Base-by-base conservation (phyloP, 257 asterid species). In the Knoxia roxburghii region DNA sequence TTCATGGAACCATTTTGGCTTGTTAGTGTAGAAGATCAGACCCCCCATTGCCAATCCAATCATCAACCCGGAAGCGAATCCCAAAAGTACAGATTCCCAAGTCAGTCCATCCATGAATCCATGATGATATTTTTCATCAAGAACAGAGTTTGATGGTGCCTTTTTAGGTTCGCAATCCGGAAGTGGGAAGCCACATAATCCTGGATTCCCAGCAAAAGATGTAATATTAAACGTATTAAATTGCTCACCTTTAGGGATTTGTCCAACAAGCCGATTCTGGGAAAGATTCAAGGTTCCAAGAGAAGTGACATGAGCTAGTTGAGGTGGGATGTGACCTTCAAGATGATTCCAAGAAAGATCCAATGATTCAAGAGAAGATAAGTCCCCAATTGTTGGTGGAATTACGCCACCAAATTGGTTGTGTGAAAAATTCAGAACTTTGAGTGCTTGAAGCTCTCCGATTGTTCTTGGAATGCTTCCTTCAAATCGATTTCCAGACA, bases 271-370 rank as follows among this genome's bases (percentile, higher is more conserved):
- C 41, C n/a, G 69, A 54, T 82, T 76, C 17, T 66, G 1, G 0
- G 84, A 76, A 14, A 82, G 45, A 39, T 79, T 76, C 30, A 76
- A 59, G 17, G 4, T 7, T 2, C 68, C 3, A 13, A 82, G 76
- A 54, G 55, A 72, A 17, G 43, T 68, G 21, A 79, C 26, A 0
- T 8, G 46, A 4, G 26, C 24, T 6, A 82, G 51, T 9, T 76
- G 46, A 41, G 13, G 7, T 0, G 86, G 84, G n/a, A 81, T 78
- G 32, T 21, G 49, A 27, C 86, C 84, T 0, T 0, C 27, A 10
- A 76, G 45, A 29, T 74, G 67, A 49, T 76, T 78, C 10, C 13
- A 35, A 30, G 70, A 10, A 33, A 74, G 53, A 23, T 68, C 74
- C 10, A 74, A 7, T 30, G 78, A 67, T 46, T 74, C 74, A 1